These are phyloP conservation scores for Chenopodium berlandieri DNA, from an alignment of 148 eudicot genomes.

Conservation along the genomic window DNA sequence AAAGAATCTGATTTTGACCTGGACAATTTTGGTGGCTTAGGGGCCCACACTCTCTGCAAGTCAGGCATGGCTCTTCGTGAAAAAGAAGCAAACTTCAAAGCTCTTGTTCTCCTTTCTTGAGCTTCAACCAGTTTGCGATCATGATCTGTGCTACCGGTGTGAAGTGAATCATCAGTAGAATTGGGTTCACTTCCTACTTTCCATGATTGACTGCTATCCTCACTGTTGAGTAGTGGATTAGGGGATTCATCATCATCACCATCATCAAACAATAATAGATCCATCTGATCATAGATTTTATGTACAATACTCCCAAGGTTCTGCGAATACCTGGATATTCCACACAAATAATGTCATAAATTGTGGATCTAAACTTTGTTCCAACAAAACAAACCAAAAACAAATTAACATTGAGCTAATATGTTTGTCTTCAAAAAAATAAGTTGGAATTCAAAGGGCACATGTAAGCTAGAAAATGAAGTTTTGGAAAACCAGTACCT, in stretches of 20 bases:
- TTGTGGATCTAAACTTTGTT: not conserved
- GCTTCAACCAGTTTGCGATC: constrained; percentile 59
- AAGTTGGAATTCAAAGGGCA: not conserved
- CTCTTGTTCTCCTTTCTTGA: constrained; percentile 68
- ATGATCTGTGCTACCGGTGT: constrained; percentile 36
- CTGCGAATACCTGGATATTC: constrained; percentile 55
- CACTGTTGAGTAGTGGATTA: constrained; percentile 63
- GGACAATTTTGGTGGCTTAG: constrained; percentile 60
- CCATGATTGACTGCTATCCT: constrained; percentile 91
- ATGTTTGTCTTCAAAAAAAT: no score
- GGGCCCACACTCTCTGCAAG: constrained; percentile 95
- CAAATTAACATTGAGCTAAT: not conserved
- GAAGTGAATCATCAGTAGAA: constrained; percentile 62
- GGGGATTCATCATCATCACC: constrained; percentile 76
- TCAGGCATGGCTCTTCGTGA: constrained; percentile 62
- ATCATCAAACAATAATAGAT: constrained; percentile 71
- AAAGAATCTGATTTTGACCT: constrained; percentile 39
- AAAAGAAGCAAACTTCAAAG: constrained; percentile 58
- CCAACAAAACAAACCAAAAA: not conserved
- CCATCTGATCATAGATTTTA: constrained; percentile 62
- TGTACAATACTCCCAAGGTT: constrained; percentile 60
- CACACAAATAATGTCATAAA: constrained; percentile 16
- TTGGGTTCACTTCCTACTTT: constrained; percentile 41
- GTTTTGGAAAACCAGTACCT: not conserved
- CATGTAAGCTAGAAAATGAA: not conserved